Base-by-base conservation (phyloP, 129 eudicot genomes). In the Helichrysum umbraculigerum region DNA sequence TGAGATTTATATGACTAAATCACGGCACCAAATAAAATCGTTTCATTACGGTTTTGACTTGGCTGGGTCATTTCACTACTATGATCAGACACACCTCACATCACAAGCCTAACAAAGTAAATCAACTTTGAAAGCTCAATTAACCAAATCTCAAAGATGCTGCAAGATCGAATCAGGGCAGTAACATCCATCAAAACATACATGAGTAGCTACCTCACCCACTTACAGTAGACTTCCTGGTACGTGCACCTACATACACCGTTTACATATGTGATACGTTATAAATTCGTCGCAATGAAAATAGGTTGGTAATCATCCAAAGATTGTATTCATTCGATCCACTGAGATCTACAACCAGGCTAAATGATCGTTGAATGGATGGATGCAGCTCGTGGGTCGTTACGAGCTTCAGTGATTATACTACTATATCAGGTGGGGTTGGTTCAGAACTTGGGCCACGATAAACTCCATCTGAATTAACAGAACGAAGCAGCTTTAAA, bases 371-470 rank as follows among this genome's bases (percentile, higher is more conserved):
- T 64, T 75, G 63, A 65, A 28, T 21, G 44, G 17, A 63, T 75
- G 34, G 33, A 63, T 75, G 52, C 66, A 76, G 54, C 57, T 66
- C 54, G 28, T 66, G 80, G 73, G 25, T 52, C 19, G n/a, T 51
- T 47, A 51, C 22, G 16, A 51, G 74, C 68, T 76, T 25, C 56
- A 76, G 32, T 59, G 50, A 76, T 47, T 17, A 47, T 21, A 54
- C 32, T 30, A 73, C 54, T 35, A 12, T 66, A 25, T 33, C 37
- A 59, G 11, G 19, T 12, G 21, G 56, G 21, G 56, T 20, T 68
- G 50, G 54, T 66, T 14, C 52, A 32, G 47, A 28, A 65, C 44
- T 51, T 50, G 61, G 64, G 25, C 10, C 33, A 34, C 5, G 59
- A 33, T 58, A 47, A 30, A 47, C 34, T n/a, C 28, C 65, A 75